A percentile compares a stretch with the other conserved stretches of the same genome.
Evolutionary conservation across 805 yeast species (phyloP).

Genomic region (Kazachstania taianensis): DNA sequence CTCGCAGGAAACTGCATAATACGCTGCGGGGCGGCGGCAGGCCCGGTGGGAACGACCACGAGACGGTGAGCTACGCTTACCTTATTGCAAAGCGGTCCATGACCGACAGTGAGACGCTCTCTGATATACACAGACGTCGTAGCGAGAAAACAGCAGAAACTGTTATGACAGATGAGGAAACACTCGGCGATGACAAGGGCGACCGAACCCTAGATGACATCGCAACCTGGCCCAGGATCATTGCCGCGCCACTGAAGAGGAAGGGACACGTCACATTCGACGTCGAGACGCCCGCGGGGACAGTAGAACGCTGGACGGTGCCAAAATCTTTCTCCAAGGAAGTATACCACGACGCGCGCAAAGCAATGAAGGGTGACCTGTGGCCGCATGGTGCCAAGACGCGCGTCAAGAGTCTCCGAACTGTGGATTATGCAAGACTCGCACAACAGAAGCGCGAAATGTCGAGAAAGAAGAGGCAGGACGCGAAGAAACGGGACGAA

Average conservation of each 20-base stretch:
- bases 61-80: slow-evolving; percentile 64
- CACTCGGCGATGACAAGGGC: slow-evolving; percentile 17
- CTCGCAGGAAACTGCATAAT: slow-evolving; percentile 21
- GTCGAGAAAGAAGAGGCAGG: slow-evolving; percentile 13
- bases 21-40: slow-evolving; percentile 58
- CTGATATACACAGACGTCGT: no score
- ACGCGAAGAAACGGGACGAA: slow-evolving; percentile 13
- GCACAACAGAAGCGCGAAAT: slow-evolving; percentile 19
- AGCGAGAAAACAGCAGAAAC: slow-evolving; percentile 23
- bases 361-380: slow-evolving; percentile 71
- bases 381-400: slow-evolving; percentile 72
- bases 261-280: slow-evolving; percentile 76
- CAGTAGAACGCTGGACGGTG: slow-evolving; percentile 77
- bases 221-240: slow-evolving; percentile 70
- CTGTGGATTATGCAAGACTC: slow-evolving; percentile 19
- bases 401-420: slow-evolving; percentile 27
- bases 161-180: slow-evolving; percentile 10
- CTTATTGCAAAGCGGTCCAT: slow-evolving; percentile 54
- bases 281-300: slow-evolving; percentile 71
- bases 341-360: slow-evolving; percentile 83
- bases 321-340: slow-evolving; percentile 68
- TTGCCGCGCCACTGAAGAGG: slow-evolving; percentile 61
- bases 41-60: slow-evolving; percentile 58
- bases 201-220: no score
- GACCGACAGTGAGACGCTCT: slow-evolving; percentile 34